phyloP scores from a whole-genome alignment of 176 grass and related monocot genomes.

The Zoysia pacifica region DNA sequence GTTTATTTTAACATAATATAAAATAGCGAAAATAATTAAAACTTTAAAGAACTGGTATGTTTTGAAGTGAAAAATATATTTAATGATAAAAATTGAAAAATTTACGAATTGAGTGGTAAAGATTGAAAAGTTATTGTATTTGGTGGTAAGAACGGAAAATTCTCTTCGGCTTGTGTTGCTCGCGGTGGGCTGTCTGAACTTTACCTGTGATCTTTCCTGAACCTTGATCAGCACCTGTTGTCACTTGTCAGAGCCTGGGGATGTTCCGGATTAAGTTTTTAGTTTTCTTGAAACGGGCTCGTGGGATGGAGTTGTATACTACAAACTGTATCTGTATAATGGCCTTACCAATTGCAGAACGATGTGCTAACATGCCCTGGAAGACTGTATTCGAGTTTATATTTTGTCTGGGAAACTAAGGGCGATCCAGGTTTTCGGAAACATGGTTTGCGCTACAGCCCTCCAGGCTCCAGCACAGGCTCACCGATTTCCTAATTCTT shows the following conservation, averaged over 20 bases:
- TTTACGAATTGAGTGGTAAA: too few relatives aligned
- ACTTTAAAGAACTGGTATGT: too few relatives aligned
- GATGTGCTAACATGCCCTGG: background rate
- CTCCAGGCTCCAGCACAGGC: background rate
- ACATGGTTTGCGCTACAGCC: background rate
- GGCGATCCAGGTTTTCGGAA: background rate
- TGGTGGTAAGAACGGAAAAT: too few relatives aligned
- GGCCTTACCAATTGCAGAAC: background rate
- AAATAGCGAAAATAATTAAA: too few relatives aligned
- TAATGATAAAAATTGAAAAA: too few relatives aligned
- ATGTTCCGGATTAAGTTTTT: too few relatives aligned
- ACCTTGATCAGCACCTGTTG: background rate
- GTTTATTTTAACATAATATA: too few relatives aligned
- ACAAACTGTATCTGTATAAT: background rate
- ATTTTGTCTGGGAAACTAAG: background rate
- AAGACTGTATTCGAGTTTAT: background rate
- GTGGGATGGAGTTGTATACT: conserved; percentile 22
- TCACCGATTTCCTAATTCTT: background rate
- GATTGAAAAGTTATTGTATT: too few relatives aligned
- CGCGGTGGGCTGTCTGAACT: background rate
- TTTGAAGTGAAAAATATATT: too few relatives aligned
- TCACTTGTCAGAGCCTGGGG: background rate
- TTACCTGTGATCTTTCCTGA: background rate
- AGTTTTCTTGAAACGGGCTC: background rate
- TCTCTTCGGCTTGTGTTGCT: background rate